Evolutionary conservation across 331 rosid genomes (phyloP), one percentile per base, ranked within the genome.

Genomic region (Pyracantha coccinea): DNA sequence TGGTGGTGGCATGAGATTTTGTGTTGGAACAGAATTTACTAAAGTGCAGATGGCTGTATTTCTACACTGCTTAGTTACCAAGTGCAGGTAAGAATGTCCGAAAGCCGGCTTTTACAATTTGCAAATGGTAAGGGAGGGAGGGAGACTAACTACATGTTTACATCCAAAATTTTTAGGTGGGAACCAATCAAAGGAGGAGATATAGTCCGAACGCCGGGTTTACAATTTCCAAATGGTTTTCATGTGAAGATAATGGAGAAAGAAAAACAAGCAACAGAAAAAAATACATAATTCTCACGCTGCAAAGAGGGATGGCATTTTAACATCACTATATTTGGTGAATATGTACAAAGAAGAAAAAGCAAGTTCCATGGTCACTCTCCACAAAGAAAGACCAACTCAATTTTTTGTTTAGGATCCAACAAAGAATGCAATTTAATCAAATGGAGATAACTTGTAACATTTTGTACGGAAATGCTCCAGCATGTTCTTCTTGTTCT

Each of bases 1-100:
- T 33, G 99, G 99, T 64, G 99, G 99, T 32, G 99, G 99, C 76
- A 90, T 92, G 96, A 90, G 99, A 79, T 95, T 95, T 77, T 95
- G 99, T 71, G 96, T 92, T 66, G 99, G 97, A 80, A 95, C 99
- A 32, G 97, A 95, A 31, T 95, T 95, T 69, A 83, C 97, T 20
- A 95, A 87, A 85, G 93, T 86, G 84, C 99, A 95, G 81, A 95
- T 95, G 97, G 97, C 99, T 47, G 88, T 92, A 29, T 92, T 95
- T 86, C 86, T 95, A 27, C 99, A 95, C 74, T 78, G 96, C 85
- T 78, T 90, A 82, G 96, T 92, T 38, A 92, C 96, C 31, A 90
- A 95, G 70, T 89, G 80, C 91, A 83, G 92, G 99, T 95, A 81
- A 65, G 68, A 82, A 55, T 10, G 53, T 38, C 32, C 41, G 23